Conservation (phyloP, 2,329 filamentous ascomycete species). For the Thermoascus crustaceus region DNA sequence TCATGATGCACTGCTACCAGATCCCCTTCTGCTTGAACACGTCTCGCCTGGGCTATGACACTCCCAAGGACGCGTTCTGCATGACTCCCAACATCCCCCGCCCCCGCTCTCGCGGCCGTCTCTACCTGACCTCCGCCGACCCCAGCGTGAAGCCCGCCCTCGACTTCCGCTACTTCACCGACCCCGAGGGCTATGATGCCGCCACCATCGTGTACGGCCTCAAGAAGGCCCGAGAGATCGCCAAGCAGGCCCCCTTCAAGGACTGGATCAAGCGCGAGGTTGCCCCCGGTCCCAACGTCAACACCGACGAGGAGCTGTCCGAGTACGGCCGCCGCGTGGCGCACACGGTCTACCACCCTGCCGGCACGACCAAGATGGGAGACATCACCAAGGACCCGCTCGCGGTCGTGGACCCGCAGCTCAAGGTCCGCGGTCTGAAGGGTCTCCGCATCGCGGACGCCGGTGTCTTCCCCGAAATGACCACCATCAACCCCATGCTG, state of each 20-base stretch:
- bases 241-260: conserved; percentile 67
- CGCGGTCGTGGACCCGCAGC: conserved; percentile 70
- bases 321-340: conserved; percentile 74
- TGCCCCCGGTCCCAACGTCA: conserved; percentile 63
- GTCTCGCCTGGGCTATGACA: conserved; percentile 64
- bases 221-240: conserved; percentile 67
- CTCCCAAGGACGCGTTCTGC: conserved; percentile 71
- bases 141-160: conserved; percentile 71
- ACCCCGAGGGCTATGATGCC: conserved; percentile 76
- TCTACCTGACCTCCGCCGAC: conserved; percentile 70
- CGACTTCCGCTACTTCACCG: conserved; percentile 85
- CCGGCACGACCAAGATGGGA: conserved; percentile 86
- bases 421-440: conserved; percentile 65
- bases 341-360: conserved; percentile 85
- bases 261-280: conserved; percentile 77
- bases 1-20: conserved; percentile 98
- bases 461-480: conserved; percentile 80
- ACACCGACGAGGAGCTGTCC: conserved; percentile 70
- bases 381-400: conserved; percentile 58
- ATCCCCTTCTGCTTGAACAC: conserved; percentile 90
- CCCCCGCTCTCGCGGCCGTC: conserved; percentile 65
- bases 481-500: conserved; percentile 82
- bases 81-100: conserved; percentile 90
- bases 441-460: conserved; percentile 75
- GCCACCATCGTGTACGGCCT: conserved; percentile 71